Base-by-base conservation (phyloP, 2,329 filamentous ascomycete species). In the Fusarium humuli region DNA sequence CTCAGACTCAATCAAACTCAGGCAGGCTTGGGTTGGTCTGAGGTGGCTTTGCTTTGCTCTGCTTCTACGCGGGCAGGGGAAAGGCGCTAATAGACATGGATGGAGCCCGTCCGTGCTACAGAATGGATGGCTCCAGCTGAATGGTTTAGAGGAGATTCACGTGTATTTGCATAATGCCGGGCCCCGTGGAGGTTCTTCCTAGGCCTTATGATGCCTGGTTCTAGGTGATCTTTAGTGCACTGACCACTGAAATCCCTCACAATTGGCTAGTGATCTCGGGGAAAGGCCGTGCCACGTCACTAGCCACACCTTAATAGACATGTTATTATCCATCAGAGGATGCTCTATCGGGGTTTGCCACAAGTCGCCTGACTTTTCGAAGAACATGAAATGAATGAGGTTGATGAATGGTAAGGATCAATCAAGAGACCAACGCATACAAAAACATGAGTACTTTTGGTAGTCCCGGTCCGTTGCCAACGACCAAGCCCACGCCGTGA, bases 401-500 rank as follows among this genome's bases (percentile, higher is more conserved):
- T 22, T 30, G 44, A 61, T 60, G 47, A 32, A 65, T 56, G 59
- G 52, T 48, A 27, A 53, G 40, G 52, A 58, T 55, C 44, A 65
- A 53, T 34, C 57, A 59, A 52, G 45, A 74, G 40, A 48, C 53
- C 57, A 65, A 46, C 62, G 41, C 29, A 57, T 25, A 37, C 58
- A 53, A 55, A 62, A 49, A 48, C 57, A 89, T 89, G 87, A 88
- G 89, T 80, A 81, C 85, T 48, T 93, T 93, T 77, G 92, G 92
- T 73, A 86, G 87, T 67, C 92, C 92, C 34, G 92, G 92, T 71
- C 89, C 90, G 57, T 83, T 87, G 83, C 87, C 68, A 85, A 87
- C 77, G 81, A 78, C 85, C 62, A 94, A 92, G 78, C 92, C 92
- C 57, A 88, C 85, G 32, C 92, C 92, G 88, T 92, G 81, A 80